Evolutionary conservation across 768 basidiomycete species (phyloP), one percentile per base, ranked within the genome.

Genomic region (Lentinula aciculospora): DNA sequence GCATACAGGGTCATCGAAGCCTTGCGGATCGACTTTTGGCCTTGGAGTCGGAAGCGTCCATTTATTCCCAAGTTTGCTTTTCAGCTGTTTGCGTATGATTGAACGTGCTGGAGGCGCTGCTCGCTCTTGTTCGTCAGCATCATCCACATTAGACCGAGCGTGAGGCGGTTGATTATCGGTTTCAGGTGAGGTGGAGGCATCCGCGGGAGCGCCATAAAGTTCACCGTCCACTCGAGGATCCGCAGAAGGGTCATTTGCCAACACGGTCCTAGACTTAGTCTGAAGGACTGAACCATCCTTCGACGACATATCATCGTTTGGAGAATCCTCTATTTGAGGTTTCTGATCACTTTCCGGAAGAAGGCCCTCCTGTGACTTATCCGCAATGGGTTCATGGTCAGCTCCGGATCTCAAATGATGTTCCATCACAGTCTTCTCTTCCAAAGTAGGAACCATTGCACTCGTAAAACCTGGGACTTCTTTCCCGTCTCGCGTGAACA

Each of bases 1-100:
- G 62, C 76, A 81, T 37, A 98, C 77, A 12, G 96, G 96, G 69
- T 99, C 96, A 58, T 89, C 87, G 61, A 99, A 94, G 31, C 81
- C 84, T 58, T 89, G 71, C 1, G 88, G 81, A 61, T 89, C 85
- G 39, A 96, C 81, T 32, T 77, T 72, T 4, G 93, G 93, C n/a
- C 82, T 81, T 2, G 80, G 76, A 0, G 81, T 84, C 1, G 84
- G 84, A 56, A 90, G 70, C 34, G 79, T 79, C 84, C 85, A 89
- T 58, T 81, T 83, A 39, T 72, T 74, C 17, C 77, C 77, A 3
- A 77, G 69, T 63, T 83, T 86, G 34, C 76, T 75, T 10, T 67
- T 69, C 17, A 82, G 68, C 61, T 85, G 81, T 64, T 81, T 85
- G 57, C 82, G 73, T 34, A 84, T 65, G 0, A 72, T 73, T n/a